Evolutionary conservation across 805 yeast genomes (phyloP).

Genomic region (Clavispora santaluciae): DNA sequence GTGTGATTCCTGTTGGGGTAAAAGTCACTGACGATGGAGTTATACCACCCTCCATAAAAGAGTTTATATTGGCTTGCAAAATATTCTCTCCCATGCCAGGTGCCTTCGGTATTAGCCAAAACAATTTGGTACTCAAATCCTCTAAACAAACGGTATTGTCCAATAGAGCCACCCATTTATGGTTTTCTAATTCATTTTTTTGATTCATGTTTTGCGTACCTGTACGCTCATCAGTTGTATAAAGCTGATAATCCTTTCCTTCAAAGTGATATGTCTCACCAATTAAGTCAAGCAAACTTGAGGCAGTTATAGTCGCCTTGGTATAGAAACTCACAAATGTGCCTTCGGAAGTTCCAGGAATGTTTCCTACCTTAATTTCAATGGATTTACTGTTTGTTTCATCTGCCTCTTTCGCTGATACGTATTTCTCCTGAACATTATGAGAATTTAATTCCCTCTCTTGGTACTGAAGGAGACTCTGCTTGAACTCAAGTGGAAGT

Average conservation of each 20-base stretch:
- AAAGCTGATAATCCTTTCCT: constrained; percentile 22
- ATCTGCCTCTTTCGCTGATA: not conserved
- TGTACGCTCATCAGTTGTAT: constrained; percentile 9
- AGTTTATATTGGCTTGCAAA: not conserved
- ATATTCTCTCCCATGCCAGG: not conserved
- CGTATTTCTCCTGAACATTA: constrained; percentile 4
- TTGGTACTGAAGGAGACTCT: constrained; percentile 13
- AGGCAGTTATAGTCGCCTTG: constrained; percentile 12
- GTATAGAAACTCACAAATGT: constrained; percentile 13
- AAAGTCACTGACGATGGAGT: constrained; percentile 26
- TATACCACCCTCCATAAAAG: constrained; percentile 18
- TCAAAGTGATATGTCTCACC: constrained; percentile 28
- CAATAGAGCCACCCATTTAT: constrained; percentile 3
- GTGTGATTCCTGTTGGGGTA: constrained; percentile 19
- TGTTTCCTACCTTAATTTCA: constrained; percentile 12
- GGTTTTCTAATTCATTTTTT: constrained; percentile 1
- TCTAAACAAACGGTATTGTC: constrained; percentile 11
- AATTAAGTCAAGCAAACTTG: constrained; percentile 16
- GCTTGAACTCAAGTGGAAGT: constrained; percentile 40
- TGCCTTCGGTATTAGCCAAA: constrained; percentile 18
- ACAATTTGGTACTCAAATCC: constrained; percentile 11
- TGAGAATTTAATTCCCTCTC: not conserved
- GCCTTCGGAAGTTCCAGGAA: constrained; percentile 9
- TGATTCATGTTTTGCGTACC: constrained; percentile 1
- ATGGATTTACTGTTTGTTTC: not conserved